These are phyloP conservation scores for Ganoderma boninense DNA, from an alignment of 1,284 basidiomycete genomes.

Conservation along the genomic window DNA sequence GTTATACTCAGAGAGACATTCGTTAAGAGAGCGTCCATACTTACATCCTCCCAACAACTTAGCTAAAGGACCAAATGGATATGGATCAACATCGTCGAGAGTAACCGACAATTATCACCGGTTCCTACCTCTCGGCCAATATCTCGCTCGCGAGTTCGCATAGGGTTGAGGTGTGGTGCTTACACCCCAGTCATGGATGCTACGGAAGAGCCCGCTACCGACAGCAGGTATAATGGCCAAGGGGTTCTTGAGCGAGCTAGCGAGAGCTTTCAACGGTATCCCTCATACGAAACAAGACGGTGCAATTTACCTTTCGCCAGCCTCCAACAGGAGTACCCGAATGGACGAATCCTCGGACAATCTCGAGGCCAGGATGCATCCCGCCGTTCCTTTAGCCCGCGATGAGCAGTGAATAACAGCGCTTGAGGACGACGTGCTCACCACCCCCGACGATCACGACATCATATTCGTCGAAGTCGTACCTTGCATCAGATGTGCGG, in stretches of 20 bases:
- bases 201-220: background rate
- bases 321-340: background rate
- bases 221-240: background rate
- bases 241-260: background rate
- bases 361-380: background rate
- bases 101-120: background rate
- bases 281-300: background rate
- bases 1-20: background rate
- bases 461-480: background rate
- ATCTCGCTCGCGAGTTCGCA: constrained; percentile 54
- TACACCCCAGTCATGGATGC: constrained; percentile 55
- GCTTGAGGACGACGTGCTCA: background rate
- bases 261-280: background rate
- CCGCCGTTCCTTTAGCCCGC: background rate
- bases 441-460: background rate
- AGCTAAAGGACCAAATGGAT: background rate
- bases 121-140: constrained; percentile 68
- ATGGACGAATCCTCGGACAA: background rate
- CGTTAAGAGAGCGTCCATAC: background rate
- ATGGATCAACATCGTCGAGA: background rate
- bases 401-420: background rate
- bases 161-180: constrained; percentile 62
- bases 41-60: constrained; percentile 1
- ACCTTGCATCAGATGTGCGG: background rate
- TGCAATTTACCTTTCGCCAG: background rate